Base-by-base conservation (phyloP, 2,329 filamentous ascomycete genomes). In the Claviceps fusiformis region DNA sequence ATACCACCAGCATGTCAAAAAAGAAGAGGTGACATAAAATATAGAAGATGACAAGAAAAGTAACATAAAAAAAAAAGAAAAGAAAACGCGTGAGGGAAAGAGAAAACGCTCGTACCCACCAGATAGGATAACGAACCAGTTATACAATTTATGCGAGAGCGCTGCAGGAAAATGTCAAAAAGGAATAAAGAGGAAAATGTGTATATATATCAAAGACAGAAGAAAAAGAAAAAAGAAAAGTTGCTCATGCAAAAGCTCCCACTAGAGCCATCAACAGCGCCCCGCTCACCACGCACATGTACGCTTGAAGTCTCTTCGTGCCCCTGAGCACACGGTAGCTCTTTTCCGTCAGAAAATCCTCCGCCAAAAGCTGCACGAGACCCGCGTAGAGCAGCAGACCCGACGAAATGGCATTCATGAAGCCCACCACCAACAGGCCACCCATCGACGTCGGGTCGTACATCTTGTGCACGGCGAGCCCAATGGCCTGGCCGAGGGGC, bases 351-450 rank as follows among this genome's bases (percentile, higher is more conserved):
- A 90, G 64, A 62, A 95, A 95, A 63, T 95, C 89, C 68, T 95
- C 89, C 0, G 88, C 86, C 50, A 95, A 75, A 24, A 95, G 75
- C 70, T 95, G 88, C 4, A 95, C 89, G 47, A 95, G 72, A 0
- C 87, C 88, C 0, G 89, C 89, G 65, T 92, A 95, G 3, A 95
- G 74, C 33, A 95, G 70, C 52, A 95, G 73, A 0, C 89, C 89
- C 52, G 85, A 85, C 10, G 86, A 90, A 53, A 95, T 86, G 44
- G 87, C 88, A 63, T 95, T 95, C 78, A 92, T 93, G 65, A 91
- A 81, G 8, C 89, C 89, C 6, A 95, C 89, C 71, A 92, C 85
- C 31, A 95, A 72, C 50, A 95, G 70, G 0, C 89, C 89, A 0
- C 82, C 58, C 60, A 60, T 60, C 80, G 64, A 88, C 79, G 62